Evolutionary conservation across 306 rosid genomes (phyloP), one percentile per base, ranked within the genome.

Genomic region (Quercus agrifolia): DNA sequence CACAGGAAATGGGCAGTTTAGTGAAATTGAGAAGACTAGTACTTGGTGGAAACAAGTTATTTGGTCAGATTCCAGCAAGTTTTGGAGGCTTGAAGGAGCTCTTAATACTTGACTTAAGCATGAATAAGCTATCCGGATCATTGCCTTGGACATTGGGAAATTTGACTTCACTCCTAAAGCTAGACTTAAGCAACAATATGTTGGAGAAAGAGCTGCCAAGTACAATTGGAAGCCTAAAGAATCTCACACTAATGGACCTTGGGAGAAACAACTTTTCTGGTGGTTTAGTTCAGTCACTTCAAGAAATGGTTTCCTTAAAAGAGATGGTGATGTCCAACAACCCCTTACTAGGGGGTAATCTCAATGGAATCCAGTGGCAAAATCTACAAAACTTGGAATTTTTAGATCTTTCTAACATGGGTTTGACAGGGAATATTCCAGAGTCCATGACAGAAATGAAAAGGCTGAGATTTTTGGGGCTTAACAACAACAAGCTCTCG

Each of bases 191-290:
- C 81, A 69, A 78, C 82, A 88, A 88, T 33, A 49, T 46, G 78
- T 33, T 88, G 3, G 75, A 74, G 25, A 90, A 90, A 13, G 38
- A 67, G 76, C 56, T 88, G 38, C 92, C 88, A 5, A 58, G 28
- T 23, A 81, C 79, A 54, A 30, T 89, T 5, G 88, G 85, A 72
- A 80, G 68, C 77, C 83, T 89, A 4, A 89, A 71, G 52, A 86
- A 84, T 80, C 90, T 89, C 5, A 78, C 83, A 17, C 67, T 89
- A 11, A n/a, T 89, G 31, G 88, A 89, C 69, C 78, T 89, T 1
- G 85, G 92, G 20, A 74, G 81, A n/a, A 89, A 89, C 84, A 82
- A 75, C 56, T 69, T 89, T 38, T 77, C 78, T 12, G 90, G 92
- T 73, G 85, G 84, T 35, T 64, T 84, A 73, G 38, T 23, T 73